Conservation (phyloP, 345 rosid genomes). For the Populus simonii region DNA sequence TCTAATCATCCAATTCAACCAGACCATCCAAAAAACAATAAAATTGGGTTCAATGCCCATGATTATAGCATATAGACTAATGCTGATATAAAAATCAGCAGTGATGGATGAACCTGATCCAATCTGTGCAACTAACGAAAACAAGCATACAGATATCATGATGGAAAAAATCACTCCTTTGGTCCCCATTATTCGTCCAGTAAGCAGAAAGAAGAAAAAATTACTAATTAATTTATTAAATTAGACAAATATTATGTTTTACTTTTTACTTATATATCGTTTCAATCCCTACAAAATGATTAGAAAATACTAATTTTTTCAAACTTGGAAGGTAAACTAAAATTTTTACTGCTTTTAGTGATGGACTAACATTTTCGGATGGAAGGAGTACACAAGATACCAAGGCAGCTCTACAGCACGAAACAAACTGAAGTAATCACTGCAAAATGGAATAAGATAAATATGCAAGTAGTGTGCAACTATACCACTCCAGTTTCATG, state of each 20-base stretch:
- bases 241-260: not conserved
- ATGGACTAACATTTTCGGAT: not conserved
- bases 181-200: not conserved
- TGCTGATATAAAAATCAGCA: not conserved
- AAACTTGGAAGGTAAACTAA: not conserved
- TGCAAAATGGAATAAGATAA: not conserved
- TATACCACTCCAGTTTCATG: constrained; percentile 96
- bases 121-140: not conserved
- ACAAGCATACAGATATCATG: not conserved
- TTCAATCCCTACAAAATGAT: not conserved
- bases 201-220: not conserved
- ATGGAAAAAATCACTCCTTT: not conserved
- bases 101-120: not conserved
- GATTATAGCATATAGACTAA: not conserved
- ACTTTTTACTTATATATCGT: not conserved
- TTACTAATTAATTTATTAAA: not conserved
- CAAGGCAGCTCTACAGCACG: not conserved
- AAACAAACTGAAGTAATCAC: not conserved
- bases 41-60: not conserved
- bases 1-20: not conserved
- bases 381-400: not conserved
- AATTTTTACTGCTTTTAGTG: not conserved
- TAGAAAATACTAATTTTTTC: not conserved
- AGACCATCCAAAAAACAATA: not conserved
- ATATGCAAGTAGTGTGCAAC: not conserved